Percentiles rank a stretch among this genome's conserved stretches.
These are phyloP conservation scores for Candida hispaniensis DNA, from an alignment of 805 yeast genomes.

Conservation along the genomic window DNA sequence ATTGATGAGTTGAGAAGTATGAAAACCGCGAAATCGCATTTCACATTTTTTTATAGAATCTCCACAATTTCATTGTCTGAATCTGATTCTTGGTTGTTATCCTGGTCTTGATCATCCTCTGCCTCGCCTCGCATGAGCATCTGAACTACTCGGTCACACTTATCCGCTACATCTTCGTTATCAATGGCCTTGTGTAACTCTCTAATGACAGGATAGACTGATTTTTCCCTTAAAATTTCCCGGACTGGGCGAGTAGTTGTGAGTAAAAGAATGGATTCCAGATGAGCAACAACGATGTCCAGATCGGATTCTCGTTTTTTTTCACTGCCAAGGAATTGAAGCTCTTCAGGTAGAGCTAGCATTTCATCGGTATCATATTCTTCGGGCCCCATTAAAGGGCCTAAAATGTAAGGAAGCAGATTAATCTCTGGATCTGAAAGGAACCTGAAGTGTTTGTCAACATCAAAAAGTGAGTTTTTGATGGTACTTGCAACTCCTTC, in stretches of 20 bases:
- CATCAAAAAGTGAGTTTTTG: slow-evolving; percentile 78
- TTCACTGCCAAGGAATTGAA: slow-evolving; percentile 66
- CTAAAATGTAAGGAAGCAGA: slow-evolving; percentile 65
- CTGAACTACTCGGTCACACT: slow-evolving; percentile 78
- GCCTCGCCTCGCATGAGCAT: slow-evolving; percentile 84
- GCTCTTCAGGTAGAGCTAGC: slow-evolving; percentile 78
- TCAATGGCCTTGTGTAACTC: slow-evolving; percentile 57
- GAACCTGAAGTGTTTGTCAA: slow-evolving; percentile 51
- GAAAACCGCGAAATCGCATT: too few relatives aligned
- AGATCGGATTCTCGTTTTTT: slow-evolving; percentile 64
- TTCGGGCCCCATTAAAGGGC: slow-evolving; percentile 72
- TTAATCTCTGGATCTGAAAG: slow-evolving; percentile 55
- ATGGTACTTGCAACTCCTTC: slow-evolving; percentile 90
- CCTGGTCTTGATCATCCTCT: slow-evolving; percentile 29
- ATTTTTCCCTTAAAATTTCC: slow-evolving; percentile 64
- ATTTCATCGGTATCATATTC: slow-evolving; percentile 75
- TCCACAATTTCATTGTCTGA: slow-evolving; percentile 36
- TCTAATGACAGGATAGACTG: slow-evolving; percentile 77
- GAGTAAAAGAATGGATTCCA: slow-evolving; percentile 69
- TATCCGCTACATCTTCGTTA: slow-evolving; percentile 44
- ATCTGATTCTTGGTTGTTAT: slow-evolving; percentile 16
- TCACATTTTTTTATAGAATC: slow-evolving; percentile 39
- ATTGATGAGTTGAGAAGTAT: too few relatives aligned
- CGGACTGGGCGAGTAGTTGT: slow-evolving; percentile 68
- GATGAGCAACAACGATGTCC: slow-evolving; percentile 53